phyloP scores from a whole-genome alignment of 2,329 filamentous ascomycete genomes.

The Phialophora expanda region DNA sequence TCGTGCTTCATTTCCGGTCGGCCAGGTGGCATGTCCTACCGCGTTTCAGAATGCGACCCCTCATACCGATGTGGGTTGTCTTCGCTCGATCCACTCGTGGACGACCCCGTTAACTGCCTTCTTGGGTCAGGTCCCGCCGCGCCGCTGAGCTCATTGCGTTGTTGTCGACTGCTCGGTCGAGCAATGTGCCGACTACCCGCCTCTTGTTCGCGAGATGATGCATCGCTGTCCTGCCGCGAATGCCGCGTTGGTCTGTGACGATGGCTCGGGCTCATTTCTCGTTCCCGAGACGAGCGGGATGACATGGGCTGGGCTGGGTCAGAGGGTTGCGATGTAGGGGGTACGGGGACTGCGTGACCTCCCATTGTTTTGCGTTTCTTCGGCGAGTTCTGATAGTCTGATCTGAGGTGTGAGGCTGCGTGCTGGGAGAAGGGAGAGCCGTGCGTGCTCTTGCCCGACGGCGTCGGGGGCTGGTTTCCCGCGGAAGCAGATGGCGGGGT shows the following conservation, averaged over 20 bases:
- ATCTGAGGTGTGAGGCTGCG: slow-evolving; percentile 55
- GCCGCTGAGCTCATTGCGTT: slow-evolving; percentile 38
- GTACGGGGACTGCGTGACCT: slow-evolving; percentile 57
- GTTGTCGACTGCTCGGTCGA: slow-evolving; percentile 40
- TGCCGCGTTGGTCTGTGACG: slow-evolving; percentile 62
- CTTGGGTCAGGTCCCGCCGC: slow-evolving; percentile 28
- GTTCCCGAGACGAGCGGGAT: slow-evolving; percentile 61
- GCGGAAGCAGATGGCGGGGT: slow-evolving; percentile 72
- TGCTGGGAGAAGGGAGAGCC: slow-evolving; percentile 53
- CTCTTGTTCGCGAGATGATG: slow-evolving; percentile 53
- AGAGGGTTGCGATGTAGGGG: slow-evolving; percentile 57
- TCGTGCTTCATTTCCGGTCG: slow-evolving; percentile 34
- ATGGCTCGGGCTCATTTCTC: slow-evolving; percentile 59
- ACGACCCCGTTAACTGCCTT: slow-evolving; percentile 34
- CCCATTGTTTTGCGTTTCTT: slow-evolving; percentile 80
- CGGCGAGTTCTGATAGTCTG: slow-evolving; percentile 74
- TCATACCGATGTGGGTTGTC: slow-evolving; percentile 36
- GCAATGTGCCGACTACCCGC: slow-evolving; percentile 32
- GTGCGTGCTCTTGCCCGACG: slow-evolving; percentile 72
- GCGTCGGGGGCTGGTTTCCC: slow-evolving; percentile 71
- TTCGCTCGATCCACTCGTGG: slow-evolving; percentile 35
- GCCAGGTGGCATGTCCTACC: slow-evolving; percentile 27
- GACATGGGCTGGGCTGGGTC: slow-evolving; percentile 57
- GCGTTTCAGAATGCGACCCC: slow-evolving; percentile 35
- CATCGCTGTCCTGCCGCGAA: slow-evolving; percentile 68